phyloP scores from a whole-genome alignment of 2,329 filamentous ascomycete genomes.

The Colletotrichum trifolii region DNA sequence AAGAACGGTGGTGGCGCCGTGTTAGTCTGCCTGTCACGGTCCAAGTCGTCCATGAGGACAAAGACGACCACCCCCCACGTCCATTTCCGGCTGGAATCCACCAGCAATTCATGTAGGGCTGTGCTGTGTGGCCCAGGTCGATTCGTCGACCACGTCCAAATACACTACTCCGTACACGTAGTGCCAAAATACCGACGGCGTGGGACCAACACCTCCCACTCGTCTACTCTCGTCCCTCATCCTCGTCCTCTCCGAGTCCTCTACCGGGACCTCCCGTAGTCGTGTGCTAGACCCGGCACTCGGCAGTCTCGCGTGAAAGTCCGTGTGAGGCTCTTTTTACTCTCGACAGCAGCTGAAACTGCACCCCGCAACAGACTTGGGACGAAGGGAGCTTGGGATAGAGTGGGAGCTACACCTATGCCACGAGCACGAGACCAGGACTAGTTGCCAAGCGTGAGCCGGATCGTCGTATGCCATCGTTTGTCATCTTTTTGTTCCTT shows the following conservation, averaged over 20 bases:
- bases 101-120: not conserved
- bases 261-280: slow-evolving; percentile 1
- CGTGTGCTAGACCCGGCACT: slow-evolving; percentile 9
- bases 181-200: too few species aligned
- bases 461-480: not conserved
- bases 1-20: too few species aligned
- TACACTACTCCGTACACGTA: too few species aligned
- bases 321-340: slow-evolving; percentile 4
- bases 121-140: not conserved
- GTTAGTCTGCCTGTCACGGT: not conserved
- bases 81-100: not conserved
- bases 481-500: slow-evolving; percentile 9
- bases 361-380: slow-evolving; percentile 23
- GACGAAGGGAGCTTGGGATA: slow-evolving; percentile 1
- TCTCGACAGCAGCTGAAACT: slow-evolving; percentile 28
- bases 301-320: not conserved
- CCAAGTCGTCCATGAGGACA: not conserved
- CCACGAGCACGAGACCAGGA: too few species aligned
- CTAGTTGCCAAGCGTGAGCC: too few species aligned
- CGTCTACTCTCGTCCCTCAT: too few species aligned
- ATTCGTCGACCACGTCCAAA: too few species aligned
- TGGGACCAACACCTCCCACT: too few species aligned
- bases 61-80: not conserved
- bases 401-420: too few species aligned
- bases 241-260: not conserved